Conservation (phyloP, 2,329 filamentous ascomycete genomes). For the Cadophora gregata region DNA sequence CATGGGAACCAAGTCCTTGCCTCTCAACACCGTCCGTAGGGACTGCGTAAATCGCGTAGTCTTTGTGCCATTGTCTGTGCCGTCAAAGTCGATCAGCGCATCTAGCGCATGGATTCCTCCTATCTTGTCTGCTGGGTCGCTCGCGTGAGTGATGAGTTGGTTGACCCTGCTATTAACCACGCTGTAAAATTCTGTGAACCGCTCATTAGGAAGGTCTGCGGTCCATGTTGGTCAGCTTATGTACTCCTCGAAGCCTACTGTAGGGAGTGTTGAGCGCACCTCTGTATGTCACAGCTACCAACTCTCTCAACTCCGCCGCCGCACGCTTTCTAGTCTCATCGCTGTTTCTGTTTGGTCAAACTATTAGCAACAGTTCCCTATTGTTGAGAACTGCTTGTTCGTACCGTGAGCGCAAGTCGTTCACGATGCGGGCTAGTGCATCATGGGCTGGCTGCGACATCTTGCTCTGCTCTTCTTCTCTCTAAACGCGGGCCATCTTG, state of each 20-base stretch:
- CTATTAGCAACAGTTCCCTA: conserved; percentile 24
- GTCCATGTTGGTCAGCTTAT: conserved; percentile 9
- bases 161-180: conserved; percentile 70
- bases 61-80: conserved; percentile 90
- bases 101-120: conserved; percentile 93
- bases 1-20: conserved; percentile 91
- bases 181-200: conserved; percentile 75
- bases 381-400: conserved; percentile 13
- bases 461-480: conserved; percentile 36
- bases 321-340: conserved; percentile 45
- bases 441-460: conserved; percentile 45
- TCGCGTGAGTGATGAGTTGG: conserved; percentile 80
- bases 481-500: conserved; percentile 36
- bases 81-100: conserved; percentile 93
- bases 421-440: conserved; percentile 41
- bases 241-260: neutral
- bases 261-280: conserved; percentile 33
- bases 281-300: conserved; percentile 44
- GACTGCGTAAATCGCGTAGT: conserved; percentile 94
- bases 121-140: conserved; percentile 85
- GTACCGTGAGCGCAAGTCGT: conserved; percentile 43
- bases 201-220: conserved; percentile 78
- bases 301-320: conserved; percentile 43
- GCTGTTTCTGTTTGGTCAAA: conserved; percentile 32
- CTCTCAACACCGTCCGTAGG: conserved; percentile 84